Base-by-base conservation (phyloP, 2,329 filamentous ascomycete genomes). In the Ophiostoma fasciatum region DNA sequence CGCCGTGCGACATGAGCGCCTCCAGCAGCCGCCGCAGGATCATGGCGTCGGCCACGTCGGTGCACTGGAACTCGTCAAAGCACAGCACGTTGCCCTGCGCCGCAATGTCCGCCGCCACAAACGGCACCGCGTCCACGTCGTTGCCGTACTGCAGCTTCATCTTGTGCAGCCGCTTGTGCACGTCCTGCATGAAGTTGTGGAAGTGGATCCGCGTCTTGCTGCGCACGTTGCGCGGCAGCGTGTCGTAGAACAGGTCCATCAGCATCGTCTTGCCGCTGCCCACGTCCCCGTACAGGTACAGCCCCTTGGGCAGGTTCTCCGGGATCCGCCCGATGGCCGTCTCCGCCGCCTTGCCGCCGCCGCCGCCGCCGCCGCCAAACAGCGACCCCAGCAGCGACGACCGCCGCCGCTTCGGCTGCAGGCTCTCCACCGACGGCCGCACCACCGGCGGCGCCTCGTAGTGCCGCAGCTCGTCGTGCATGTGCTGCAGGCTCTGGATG, bases 131-230 rank as follows among this genome's bases (percentile, higher is more conserved):
- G 56, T 98, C 90, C 27, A 94, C 70, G 47, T 94, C 85, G 52
- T 77, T 85, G 21, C 90, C 90, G 54, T 93, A 74, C 48, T 77
- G 63, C 70, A 90, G 79, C 63, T 94, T 94, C 59, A 93, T 78
- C 52, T 74, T 75, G 62, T 96, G 90, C 49, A 96, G 63, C 42
- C 88, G 71, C 56, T 79, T 84, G 61, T 98, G 90, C 33, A 96
- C 80, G 56, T 93, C 82, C 57, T 96, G 90, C 90, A 98, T 98
- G 64, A 98, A 98, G 56, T 94, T 94, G 64, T 96, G 85, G 59
- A 98, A 98, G 62, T 98, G 90, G 51, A 98, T 94, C 32, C 90
- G 71, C 31, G 79, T 92, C 62, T 94, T 94, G 22, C 75, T 74
- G 39, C 66, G 70, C 45, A 96, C 85, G 41, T 79, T 78, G 13